A percentile compares a stretch with the other conserved stretches of the same genome.
These are phyloP conservation scores for Rhodotorula toruloides DNA, from an alignment of 768 basidiomycete species.

Conservation along the genomic window DNA sequence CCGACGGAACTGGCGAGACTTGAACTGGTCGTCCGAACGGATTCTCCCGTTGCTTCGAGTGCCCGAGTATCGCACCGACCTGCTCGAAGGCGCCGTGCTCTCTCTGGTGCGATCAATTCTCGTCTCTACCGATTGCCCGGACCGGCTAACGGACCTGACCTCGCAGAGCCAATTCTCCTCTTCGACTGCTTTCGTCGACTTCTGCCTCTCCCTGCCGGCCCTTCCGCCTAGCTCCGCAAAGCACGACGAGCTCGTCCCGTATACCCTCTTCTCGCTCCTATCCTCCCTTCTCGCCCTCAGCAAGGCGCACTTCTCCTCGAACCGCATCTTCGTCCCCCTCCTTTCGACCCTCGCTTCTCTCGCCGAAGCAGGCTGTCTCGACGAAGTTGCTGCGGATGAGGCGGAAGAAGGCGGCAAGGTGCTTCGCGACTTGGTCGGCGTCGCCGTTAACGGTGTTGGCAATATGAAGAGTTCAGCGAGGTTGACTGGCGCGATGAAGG, in stretches of 20 bases:
- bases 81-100: constrained; percentile 24
- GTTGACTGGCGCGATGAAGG: constrained; percentile 73
- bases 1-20: constrained; percentile 9
- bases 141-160: background rate
- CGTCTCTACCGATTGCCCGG: constrained; percentile 43
- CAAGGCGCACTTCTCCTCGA: constrained; percentile 57
- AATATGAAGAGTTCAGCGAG: constrained; percentile 77
- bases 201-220: constrained; percentile 59
- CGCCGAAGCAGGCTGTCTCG: constrained; percentile 63
- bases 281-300: constrained; percentile 59
- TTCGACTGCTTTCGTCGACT: constrained; percentile 30
- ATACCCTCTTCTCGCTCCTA: constrained; percentile 55
- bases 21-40: constrained; percentile 19
- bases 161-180: constrained; percentile 41
- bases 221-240: constrained; percentile 61
- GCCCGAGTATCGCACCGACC: constrained; percentile 13
- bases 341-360: constrained; percentile 69
- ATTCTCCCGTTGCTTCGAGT: constrained; percentile 23
- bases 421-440: constrained; percentile 54
- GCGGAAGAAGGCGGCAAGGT: constrained; percentile 15
- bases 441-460: constrained; percentile 60
- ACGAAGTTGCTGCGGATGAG: constrained; percentile 12
- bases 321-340: constrained; percentile 73
- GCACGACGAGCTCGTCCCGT: too few species aligned
- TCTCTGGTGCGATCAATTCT: constrained; percentile 3